These are phyloP conservation scores for Chamaecyparis obtusa DNA, from an alignment of 75 land plant species.

Conservation along the genomic window DNA sequence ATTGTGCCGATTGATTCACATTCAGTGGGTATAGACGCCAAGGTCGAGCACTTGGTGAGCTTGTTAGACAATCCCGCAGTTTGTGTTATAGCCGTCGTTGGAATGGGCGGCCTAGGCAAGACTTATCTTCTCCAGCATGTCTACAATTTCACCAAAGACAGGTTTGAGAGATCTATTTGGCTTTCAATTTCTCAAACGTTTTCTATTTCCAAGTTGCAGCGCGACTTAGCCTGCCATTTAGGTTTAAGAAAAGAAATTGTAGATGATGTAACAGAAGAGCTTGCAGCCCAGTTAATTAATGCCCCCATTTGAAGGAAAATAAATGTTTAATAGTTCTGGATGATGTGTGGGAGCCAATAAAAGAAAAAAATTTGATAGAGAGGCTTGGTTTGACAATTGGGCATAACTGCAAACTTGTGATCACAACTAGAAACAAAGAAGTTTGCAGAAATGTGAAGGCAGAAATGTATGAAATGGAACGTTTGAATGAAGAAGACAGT, in stretches of 20 bases:
- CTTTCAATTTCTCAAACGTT: background rate
- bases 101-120: slow-evolving; percentile 18
- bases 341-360: background rate
- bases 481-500: too few relatives aligned
- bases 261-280: too few relatives aligned
- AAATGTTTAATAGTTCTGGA: background rate
- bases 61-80: background rate
- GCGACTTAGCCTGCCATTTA: background rate
- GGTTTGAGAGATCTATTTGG: slow-evolving; percentile 14
- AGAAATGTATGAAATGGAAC: too few relatives aligned
- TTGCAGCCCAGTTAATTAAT: background rate
- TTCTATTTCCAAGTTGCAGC: background rate
- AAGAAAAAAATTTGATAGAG: background rate
- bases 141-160: background rate
- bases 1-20: background rate
- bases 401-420: too few relatives aligned
- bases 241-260: background rate
- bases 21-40: background rate
- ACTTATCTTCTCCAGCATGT: slow-evolving; percentile 16
- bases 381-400: too few relatives aligned
- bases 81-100: background rate
- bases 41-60: too few relatives aligned
- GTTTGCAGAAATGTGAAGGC: too few relatives aligned
- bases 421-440: too few relatives aligned
- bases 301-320: background rate